Percentiles rank a stretch among this genome's conserved stretches.
Conservation (phyloP, 306 rosid species). For the Ceratonia siliqua region DNA sequence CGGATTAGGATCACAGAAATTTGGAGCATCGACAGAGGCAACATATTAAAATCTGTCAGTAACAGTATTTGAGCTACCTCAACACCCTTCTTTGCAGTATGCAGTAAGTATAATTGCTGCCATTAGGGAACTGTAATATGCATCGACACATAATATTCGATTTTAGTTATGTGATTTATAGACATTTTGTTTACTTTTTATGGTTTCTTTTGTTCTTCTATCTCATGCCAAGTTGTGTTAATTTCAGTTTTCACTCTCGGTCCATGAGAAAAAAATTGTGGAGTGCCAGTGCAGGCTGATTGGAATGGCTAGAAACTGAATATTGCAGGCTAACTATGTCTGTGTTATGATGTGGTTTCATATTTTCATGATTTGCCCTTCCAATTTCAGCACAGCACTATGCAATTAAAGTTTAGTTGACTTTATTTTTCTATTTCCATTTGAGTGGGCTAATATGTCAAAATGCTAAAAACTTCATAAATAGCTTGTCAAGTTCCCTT, state of each 20-base stretch:
- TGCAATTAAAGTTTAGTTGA: constrained; percentile 26
- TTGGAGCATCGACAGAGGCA: too few species aligned
- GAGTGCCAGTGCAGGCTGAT: constrained; percentile 11
- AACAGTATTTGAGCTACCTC: too few species aligned
- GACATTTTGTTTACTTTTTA: constrained; percentile 21
- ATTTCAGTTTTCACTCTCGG: constrained; percentile 26
- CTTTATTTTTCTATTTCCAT: constrained; percentile 31
- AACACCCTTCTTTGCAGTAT: too few species aligned
- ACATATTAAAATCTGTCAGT: too few species aligned
- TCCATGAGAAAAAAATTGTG: neutral
- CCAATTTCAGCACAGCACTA: neutral
- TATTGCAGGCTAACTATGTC: constrained; percentile 17
- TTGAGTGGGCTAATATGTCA: neutral
- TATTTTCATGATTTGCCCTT: neutral
- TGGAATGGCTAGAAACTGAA: constrained; percentile 31
- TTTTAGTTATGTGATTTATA: too few species aligned
- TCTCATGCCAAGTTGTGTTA: constrained; percentile 18
- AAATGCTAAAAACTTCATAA: neutral
- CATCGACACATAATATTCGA: too few species aligned
- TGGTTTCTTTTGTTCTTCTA: constrained; percentile 30
- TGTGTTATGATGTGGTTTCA: constrained; percentile 5
- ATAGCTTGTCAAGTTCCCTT: constrained; percentile 8
- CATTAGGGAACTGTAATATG: too few species aligned
- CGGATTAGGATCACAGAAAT: too few species aligned
- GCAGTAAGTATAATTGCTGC: too few species aligned